A percentile compares a stretch with the other conserved stretches of the same genome.
phyloP scores from a whole-genome alignment of 768 basidiomycete genomes.

The Mycena galopus region DNA sequence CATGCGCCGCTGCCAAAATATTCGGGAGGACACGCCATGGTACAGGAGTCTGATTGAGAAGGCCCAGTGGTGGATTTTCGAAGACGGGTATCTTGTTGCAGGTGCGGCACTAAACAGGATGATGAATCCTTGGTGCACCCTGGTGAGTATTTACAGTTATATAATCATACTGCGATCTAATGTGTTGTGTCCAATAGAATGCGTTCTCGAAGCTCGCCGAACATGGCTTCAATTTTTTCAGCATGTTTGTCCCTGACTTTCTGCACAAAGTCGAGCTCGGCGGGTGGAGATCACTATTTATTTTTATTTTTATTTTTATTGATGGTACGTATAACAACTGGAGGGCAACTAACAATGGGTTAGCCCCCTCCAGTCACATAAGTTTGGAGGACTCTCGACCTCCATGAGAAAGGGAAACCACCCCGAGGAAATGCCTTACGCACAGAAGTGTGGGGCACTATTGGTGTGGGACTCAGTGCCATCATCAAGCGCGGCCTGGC shows the following conservation, averaged over 20 bases:
- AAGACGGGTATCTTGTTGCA: background rate
- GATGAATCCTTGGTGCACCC: constrained; percentile 11
- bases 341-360: too few species aligned
- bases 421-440: too few species aligned
- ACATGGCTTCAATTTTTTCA: constrained; percentile 43
- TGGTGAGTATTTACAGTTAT: background rate
- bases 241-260: constrained; percentile 49
- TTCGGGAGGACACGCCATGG: constrained; percentile 8
- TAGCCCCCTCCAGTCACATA: too few species aligned
- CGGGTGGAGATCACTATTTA: constrained; percentile 54
- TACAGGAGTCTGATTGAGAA: background rate
- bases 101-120: background rate
- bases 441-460: too few species aligned
- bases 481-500: too few species aligned
- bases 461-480: too few species aligned
- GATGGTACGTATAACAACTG: too few species aligned
- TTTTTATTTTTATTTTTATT: too few species aligned
- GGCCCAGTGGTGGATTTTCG: constrained; percentile 14
- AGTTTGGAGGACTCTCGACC: too few species aligned
- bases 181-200: constrained; percentile 41
- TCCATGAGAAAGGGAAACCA: too few species aligned
- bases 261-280: constrained; percentile 58
- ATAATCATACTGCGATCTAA: background rate
- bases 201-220: constrained; percentile 43
- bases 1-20: background rate